Evolutionary conservation across 768 basidiomycete genomes (phyloP), one percentile per base, ranked within the genome.

Genomic region (Lactifluus rugatus): DNA sequence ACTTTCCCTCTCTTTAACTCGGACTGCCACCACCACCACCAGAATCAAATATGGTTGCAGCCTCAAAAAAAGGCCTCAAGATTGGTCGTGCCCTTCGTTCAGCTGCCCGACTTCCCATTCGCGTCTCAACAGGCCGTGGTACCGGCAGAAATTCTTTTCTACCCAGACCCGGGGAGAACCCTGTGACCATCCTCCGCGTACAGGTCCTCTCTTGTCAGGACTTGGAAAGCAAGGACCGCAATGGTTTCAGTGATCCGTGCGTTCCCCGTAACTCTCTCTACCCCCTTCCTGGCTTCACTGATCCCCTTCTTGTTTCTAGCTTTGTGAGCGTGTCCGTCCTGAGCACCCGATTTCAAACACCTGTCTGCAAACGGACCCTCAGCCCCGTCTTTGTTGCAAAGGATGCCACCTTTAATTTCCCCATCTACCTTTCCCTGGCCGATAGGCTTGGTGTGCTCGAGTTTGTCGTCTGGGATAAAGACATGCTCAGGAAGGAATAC

Each of bases 401-500:
- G 60, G 82, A 87, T 64, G 84, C 90, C 11, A 93, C 91, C 0
- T 97, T 93, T 68, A 89, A 95, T 58, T 91, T 94, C 64, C 88
- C 92, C 0, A 76, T 96, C 17, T 89, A 87, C 64, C 76, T 87
- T 17, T 87, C 84, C 16, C 77, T 87, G 26, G 84, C 85, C 0
- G 86, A 87, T 64, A 75, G 76, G 46, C 77, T 89, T 5, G 86
- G 87, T 34, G 82, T 79, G 2, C 65, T 97, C 44, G 93, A 97
- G 70, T 74, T 92, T 34, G 84, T 96, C 13, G 78, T 93, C 0
- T 99, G 95, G 94, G 93, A 94, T 71, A 93, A 87, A 74, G 94
- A 97, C 70, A 75, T 89, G 63, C 69, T 93, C 56, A 81, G 78
- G 66, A 96, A 93, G 73, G 95, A 97, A 46, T 99, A 96, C 69